Percentiles rank a stretch among this genome's conserved stretches.
phyloP scores from a whole-genome alignment of 2,329 filamentous ascomycete species.

The Botrytis aclada region DNA sequence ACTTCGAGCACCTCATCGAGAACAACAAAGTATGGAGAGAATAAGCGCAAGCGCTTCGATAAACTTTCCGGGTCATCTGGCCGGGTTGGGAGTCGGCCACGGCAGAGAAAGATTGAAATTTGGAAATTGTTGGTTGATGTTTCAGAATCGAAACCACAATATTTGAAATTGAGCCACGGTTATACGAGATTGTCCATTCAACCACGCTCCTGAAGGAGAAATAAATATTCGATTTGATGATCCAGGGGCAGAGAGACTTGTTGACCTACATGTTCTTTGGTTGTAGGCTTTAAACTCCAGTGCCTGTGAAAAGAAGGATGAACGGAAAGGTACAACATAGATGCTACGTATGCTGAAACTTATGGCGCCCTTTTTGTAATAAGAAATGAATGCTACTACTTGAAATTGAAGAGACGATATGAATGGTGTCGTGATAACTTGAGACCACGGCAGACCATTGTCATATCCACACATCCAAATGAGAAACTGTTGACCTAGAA shows the following conservation, averaged over 20 bases:
- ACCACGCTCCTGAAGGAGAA: not conserved
- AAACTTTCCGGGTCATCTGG: not conserved
- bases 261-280: not conserved
- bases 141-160: not conserved
- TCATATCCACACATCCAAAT: not conserved
- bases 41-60: not conserved
- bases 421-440: not conserved
- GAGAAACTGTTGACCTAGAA: not conserved
- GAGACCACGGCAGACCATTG: not conserved
- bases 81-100: not conserved
- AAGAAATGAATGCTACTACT: accelerated
- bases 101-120: not conserved
- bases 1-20: not conserved
- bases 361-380: not conserved
- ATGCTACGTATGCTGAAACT: not conserved
- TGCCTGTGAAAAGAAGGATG: not conserved
- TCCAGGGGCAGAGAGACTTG: not conserved
- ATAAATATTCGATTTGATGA: not conserved
- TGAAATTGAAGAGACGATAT: not conserved
- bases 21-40: not conserved
- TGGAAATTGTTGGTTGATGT: not conserved
- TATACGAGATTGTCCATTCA: not conserved
- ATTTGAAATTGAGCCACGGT: not conserved
- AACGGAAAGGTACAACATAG: not conserved
- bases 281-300: not conserved